Percentiles rank a stretch among this genome's conserved stretches.
These are phyloP conservation scores for Escovopsis weberi DNA, from an alignment of 2,329 filamentous ascomycete genomes.

Conservation along the genomic window DNA sequence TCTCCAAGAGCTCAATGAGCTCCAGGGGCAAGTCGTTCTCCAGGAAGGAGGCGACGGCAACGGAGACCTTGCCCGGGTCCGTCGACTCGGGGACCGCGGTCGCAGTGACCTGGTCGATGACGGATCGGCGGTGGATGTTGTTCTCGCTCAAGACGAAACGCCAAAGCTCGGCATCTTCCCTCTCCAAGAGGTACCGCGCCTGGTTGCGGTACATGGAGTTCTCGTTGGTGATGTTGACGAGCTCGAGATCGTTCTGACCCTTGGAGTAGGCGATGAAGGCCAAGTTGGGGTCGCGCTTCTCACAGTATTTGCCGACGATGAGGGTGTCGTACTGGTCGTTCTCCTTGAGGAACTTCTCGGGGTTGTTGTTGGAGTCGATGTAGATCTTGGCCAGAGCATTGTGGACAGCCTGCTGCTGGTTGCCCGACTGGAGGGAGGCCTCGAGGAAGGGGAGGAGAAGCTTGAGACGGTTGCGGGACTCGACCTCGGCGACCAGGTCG, in stretches of 20 bases:
- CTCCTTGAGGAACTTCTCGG: conserved; percentile 92
- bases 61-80: conserved; percentile 86
- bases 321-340: conserved; percentile 94
- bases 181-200: conserved; percentile 83
- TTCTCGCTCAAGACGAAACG: conserved; percentile 86
- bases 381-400: conserved; percentile 98
- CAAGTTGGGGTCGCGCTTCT: conserved; percentile 93
- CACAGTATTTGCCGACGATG: conserved; percentile 90
- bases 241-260: conserved; percentile 91
- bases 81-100: conserved; percentile 87
- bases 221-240: conserved; percentile 96
- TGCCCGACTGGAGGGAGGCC: conserved; percentile 73
- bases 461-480: conserved; percentile 89
- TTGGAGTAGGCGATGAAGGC: conserved; percentile 92
- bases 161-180: conserved; percentile 85
- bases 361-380: conserved; percentile 97
- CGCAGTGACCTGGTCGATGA: conserved; percentile 91
- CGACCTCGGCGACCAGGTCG: conserved; percentile 87
- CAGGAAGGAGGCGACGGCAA: conserved; percentile 88
- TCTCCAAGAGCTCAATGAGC: conserved; percentile 93
- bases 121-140: conserved; percentile 85
- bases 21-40: conserved; percentile 82
- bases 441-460: conserved; percentile 92
- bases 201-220: conserved; percentile 99
- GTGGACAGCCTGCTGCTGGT: conserved; percentile 92